Conservation (phyloP, 2,329 filamentous ascomycete genomes). For the Myriangium duriaei region DNA sequence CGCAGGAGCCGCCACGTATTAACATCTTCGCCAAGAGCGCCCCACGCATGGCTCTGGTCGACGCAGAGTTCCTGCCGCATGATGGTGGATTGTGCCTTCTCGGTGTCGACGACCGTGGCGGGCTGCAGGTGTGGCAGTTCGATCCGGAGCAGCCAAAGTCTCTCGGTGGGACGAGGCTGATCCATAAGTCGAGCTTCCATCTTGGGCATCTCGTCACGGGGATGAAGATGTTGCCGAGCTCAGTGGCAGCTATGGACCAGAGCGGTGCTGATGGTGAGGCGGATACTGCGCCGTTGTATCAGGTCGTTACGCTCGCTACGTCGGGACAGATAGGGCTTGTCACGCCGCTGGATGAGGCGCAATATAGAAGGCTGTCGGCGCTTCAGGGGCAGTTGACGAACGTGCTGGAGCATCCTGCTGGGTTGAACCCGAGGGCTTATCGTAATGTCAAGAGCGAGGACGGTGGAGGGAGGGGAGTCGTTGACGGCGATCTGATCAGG, state of each 20-base stretch:
- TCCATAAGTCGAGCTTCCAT: conserved; percentile 81
- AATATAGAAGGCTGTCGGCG: conserved; percentile 73
- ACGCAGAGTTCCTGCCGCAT: conserved; percentile 79
- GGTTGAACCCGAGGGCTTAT: conserved; percentile 73
- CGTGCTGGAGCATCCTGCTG: conserved; percentile 62
- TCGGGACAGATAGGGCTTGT: conserved; percentile 68
- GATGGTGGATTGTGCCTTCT: conserved; percentile 73
- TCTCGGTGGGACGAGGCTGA: conserved; percentile 71
- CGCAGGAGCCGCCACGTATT: conserved; percentile 93
- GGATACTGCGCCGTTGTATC: conserved; percentile 22
- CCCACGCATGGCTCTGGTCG: conserved; percentile 62
- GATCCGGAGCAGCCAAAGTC: conserved; percentile 94
- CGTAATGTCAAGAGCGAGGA: conserved; percentile 42
- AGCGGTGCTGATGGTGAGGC: conserved; percentile 11
- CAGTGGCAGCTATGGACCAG: conserved; percentile 30
- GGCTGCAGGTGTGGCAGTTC: conserved; percentile 81
- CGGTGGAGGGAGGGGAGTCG: conserved; percentile 47
- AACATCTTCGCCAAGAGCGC: conserved; percentile 81
- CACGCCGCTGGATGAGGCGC: conserved; percentile 62
- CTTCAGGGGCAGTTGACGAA: conserved; percentile 69
- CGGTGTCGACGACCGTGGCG: conserved; percentile 70
- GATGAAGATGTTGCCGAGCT: conserved; percentile 63
- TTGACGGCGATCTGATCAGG: conserved; percentile 66
- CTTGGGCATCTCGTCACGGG: conserved; percentile 66
- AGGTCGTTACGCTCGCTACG: conserved; percentile 58